Percentiles rank a stretch among this genome's conserved stretches.
Evolutionary conservation across 2,329 filamentous ascomycete genomes (phyloP).

Genomic region (Talaromyces sp.): DNA sequence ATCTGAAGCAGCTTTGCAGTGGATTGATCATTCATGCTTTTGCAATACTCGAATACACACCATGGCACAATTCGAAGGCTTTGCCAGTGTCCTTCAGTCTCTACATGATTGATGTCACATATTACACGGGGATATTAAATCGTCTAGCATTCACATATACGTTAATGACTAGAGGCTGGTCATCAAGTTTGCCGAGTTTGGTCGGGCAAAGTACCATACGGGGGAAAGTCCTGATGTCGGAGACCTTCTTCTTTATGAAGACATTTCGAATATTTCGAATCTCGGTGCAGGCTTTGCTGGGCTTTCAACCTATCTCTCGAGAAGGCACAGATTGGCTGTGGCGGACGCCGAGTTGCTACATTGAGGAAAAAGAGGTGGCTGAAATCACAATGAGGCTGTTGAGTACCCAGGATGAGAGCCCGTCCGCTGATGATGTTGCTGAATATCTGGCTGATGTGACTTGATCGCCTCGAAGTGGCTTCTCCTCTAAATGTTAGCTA

Average conservation of each 20-base stretch:
- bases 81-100: neutral
- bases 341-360: too few species aligned
- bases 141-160: neutral
- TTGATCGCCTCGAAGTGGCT: neutral
- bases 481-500: too few species aligned
- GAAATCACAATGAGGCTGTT: neutral
- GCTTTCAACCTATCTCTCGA: neutral
- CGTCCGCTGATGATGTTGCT: neutral
- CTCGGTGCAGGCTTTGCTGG: neutral
- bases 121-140: neutral
- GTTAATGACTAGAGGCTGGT: neutral
- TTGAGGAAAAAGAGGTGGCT: neutral
- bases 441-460: neutral
- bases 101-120: neutral
- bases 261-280: neutral
- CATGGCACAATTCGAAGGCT: neutral
- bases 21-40: neutral
- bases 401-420: neutral
- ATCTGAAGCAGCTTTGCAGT: neutral
- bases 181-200: neutral
- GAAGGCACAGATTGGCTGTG: neutral
- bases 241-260: too few species aligned
- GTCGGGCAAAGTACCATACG: too few species aligned
- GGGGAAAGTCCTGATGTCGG: too few species aligned
- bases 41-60: too few species aligned